Evolutionary conservation across 495 filamentous ascomycete genomes (phyloP).

Genomic region (Pyrenopolyporus hunteri): DNA sequence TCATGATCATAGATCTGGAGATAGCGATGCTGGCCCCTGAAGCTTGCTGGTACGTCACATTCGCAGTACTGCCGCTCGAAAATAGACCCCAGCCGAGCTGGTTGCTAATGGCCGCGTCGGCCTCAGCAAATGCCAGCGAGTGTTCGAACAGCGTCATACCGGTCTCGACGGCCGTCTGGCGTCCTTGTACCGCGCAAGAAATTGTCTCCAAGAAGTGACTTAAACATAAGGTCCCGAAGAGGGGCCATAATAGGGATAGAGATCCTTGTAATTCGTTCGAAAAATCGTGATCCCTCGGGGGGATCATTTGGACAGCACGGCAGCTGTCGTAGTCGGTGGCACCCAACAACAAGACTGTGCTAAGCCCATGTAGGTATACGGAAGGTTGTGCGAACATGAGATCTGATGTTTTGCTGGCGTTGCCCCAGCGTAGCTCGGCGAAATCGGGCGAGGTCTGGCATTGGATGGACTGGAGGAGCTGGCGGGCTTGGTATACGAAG

Average conservation of each 20-base stretch:
- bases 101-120: conserved; percentile 81
- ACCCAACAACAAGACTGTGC: conserved; percentile 72
- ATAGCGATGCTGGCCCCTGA: conserved; percentile 53
- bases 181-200: conserved; percentile 87
- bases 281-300: conserved; percentile 47
- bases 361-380: conserved; percentile 70
- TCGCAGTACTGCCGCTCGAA: conserved; percentile 42
- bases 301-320: conserved; percentile 72
- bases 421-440: conserved; percentile 73
- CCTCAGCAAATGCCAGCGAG: conserved; percentile 94
- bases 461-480: conserved; percentile 80
- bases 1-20: conserved; percentile 63
- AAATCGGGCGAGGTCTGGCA: conserved; percentile 90
- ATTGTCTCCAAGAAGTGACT: conserved; percentile 89
- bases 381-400: conserved; percentile 77
- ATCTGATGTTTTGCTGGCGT: conserved; percentile 65
- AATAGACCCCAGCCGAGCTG: conserved; percentile 74
- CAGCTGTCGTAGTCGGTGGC: conserved; percentile 72
- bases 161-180: conserved; percentile 77
- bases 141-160: conserved; percentile 98
- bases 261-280: conserved; percentile 68
- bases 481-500: conserved; percentile 69
- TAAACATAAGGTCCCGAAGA: conserved; percentile 80
- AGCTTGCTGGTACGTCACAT: conserved; percentile 49
- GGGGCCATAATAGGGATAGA: conserved; percentile 82